A percentile compares a stretch with the other conserved stretches of the same genome.
Conservation (phyloP, 352 stramenopile genomes). For the Thalassiosira hispida region DNA sequence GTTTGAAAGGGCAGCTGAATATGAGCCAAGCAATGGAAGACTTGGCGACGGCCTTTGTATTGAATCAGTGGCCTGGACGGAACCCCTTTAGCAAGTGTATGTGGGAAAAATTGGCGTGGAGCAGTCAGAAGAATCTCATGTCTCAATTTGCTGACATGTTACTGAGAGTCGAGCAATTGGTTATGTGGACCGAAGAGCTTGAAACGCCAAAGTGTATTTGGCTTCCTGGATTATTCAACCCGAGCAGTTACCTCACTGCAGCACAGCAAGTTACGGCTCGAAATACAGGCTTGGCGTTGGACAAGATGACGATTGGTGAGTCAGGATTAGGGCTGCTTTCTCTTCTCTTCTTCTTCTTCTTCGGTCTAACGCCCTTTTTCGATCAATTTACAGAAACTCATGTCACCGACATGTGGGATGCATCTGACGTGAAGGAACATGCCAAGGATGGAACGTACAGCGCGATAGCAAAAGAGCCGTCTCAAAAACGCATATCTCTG, state of each 20-base stretch:
- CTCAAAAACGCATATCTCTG: too few species aligned
- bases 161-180: constrained; percentile 90
- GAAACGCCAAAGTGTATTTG: constrained; percentile 96
- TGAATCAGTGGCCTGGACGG: constrained; percentile 88
- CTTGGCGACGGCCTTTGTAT: constrained; percentile 91
- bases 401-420: constrained; percentile 93
- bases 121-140: constrained; percentile 89
- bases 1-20: constrained; percentile 95
- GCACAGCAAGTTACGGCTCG: constrained; percentile 97
- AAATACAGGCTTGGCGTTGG: constrained; percentile 94
- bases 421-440: constrained; percentile 83
- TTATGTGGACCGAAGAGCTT: constrained; percentile 95
- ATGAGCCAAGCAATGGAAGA: constrained; percentile 98
- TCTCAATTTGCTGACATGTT: constrained; percentile 94
- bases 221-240: constrained; percentile 94
- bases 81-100: constrained; percentile 95
- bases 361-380: too few species aligned
- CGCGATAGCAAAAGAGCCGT: too few species aligned
- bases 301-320: constrained; percentile 96
- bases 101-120: constrained; percentile 95
- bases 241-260: constrained; percentile 94
- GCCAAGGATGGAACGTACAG: constrained; percentile 91
- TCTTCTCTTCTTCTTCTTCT: too few species aligned
- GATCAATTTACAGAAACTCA: too few species aligned
- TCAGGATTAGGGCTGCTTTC: too few species aligned